A percentile compares a stretch with the other conserved stretches of the same genome.
Evolutionary conservation across 2,329 filamentous ascomycete species (phyloP).

Genomic region (Penicillium nordicum): DNA sequence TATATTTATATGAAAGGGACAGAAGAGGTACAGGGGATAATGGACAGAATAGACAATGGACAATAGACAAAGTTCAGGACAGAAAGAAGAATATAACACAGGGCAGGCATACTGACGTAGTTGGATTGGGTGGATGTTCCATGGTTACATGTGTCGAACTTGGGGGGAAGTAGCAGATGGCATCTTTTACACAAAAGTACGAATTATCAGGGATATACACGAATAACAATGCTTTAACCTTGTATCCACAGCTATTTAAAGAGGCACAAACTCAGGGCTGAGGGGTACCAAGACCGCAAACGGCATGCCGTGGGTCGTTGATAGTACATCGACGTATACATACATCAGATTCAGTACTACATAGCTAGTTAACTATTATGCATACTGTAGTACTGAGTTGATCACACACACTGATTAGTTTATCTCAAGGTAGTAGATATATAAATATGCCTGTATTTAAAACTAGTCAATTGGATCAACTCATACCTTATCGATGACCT

Average conservation of each 20-base stretch:
- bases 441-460: no score
- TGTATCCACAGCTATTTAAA: not conserved
- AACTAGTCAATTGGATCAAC: not conserved
- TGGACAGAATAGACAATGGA: not conserved
- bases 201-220: not conserved
- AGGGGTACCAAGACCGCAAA: not conserved
- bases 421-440: not conserved
- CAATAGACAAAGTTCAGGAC: not conserved
- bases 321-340: not conserved
- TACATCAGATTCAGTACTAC: not conserved
- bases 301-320: not conserved
- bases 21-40: not conserved
- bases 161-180: not conserved
- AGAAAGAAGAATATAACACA: not conserved
- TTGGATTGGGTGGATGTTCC: not conserved
- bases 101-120: constrained; percentile 2
- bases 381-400: not conserved
- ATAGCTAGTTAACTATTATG: not conserved
- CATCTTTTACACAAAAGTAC: not conserved
- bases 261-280: not conserved
- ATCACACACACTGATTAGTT: no score
- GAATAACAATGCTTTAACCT: not conserved
- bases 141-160: not conserved
- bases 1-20: not conserved
- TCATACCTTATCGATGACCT: not conserved